A percentile compares a stretch with the other conserved stretches of the same genome.
phyloP scores from a whole-genome alignment of 371 early-diverging fungal genomes.

The Mortierella sp. region DNA sequence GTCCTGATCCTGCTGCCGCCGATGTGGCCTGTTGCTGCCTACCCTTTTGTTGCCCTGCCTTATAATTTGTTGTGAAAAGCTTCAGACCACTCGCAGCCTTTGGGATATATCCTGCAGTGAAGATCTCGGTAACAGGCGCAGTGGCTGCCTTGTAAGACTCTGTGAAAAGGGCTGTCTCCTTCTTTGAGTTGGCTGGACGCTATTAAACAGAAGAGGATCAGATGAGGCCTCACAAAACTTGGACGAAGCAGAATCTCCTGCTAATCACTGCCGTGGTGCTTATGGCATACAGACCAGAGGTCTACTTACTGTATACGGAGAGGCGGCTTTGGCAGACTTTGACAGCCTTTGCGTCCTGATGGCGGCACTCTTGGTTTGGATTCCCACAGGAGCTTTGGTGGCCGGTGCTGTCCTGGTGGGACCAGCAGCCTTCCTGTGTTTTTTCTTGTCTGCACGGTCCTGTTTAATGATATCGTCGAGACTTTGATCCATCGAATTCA shows the following conservation, averaged over 20 bases:
- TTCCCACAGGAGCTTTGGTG: constrained; percentile 23
- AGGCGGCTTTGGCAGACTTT: constrained; percentile 17
- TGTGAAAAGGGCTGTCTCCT: constrained; percentile 50
- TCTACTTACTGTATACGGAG: constrained; percentile 28
- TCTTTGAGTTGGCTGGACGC: constrained; percentile 34
- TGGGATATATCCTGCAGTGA: constrained; percentile 48
- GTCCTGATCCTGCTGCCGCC: constrained; percentile 4
- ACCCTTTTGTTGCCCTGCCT: constrained; percentile 13
- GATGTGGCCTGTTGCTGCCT: not conserved
- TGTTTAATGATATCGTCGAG: constrained; percentile 67
- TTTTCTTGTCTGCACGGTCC: constrained; percentile 51
- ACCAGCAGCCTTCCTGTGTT: not conserved
- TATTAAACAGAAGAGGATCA: constrained; percentile 22
- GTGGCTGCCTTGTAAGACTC: constrained; percentile 38
- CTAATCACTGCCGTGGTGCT: not conserved
- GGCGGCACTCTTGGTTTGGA: constrained; percentile 23
- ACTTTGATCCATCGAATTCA: constrained; percentile 61
- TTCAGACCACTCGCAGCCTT: constrained; percentile 38
- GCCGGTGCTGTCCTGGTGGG: not conserved
- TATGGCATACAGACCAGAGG: not conserved
- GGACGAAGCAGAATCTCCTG: not conserved
- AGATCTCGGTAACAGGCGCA: constrained; percentile 46
- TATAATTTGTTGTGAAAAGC: constrained; percentile 38
- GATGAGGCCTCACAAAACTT: not conserved
- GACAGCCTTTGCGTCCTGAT: constrained; percentile 19